phyloP scores from a whole-genome alignment of 768 basidiomycete species.

The Coprinellus micaceus region DNA sequence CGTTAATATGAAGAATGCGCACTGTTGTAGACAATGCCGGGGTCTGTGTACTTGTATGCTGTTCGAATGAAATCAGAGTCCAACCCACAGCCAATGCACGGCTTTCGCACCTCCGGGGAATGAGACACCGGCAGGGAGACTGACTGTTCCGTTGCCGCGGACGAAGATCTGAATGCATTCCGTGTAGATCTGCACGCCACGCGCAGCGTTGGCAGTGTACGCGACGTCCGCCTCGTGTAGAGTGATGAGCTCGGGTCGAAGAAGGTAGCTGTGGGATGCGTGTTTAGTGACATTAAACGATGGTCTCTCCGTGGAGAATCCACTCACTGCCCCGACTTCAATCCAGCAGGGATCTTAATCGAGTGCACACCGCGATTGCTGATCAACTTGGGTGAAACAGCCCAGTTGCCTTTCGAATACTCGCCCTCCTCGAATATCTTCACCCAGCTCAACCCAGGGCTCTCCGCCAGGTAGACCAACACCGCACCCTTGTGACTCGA shows the following conservation, averaged over 20 bases:
- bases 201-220: constrained; percentile 26
- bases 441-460: constrained; percentile 28
- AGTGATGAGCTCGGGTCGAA: constrained; percentile 30
- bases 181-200: constrained; percentile 50
- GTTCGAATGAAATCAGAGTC: background rate
- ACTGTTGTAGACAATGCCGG: constrained; percentile 12
- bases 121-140: constrained; percentile 23
- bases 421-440: constrained; percentile 29
- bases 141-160: constrained; percentile 24
- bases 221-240: constrained; percentile 32
- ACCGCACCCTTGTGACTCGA: constrained; percentile 33
- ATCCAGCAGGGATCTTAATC: constrained; percentile 19
- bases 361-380: constrained; percentile 29
- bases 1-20: background rate
- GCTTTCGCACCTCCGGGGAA: constrained; percentile 24
- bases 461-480: constrained; percentile 30
- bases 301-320: too few species aligned
- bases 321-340: constrained; percentile 11
- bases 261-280: constrained; percentile 13
- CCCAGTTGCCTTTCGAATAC: constrained; percentile 27
- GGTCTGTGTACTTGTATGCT: constrained; percentile 11
- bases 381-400: constrained; percentile 29
- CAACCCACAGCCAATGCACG: background rate
- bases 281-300: background rate
- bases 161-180: constrained; percentile 41